phyloP scores from a whole-genome alignment of 192 early-diverging fungal genomes.

The Backusella parvicylindrica region DNA sequence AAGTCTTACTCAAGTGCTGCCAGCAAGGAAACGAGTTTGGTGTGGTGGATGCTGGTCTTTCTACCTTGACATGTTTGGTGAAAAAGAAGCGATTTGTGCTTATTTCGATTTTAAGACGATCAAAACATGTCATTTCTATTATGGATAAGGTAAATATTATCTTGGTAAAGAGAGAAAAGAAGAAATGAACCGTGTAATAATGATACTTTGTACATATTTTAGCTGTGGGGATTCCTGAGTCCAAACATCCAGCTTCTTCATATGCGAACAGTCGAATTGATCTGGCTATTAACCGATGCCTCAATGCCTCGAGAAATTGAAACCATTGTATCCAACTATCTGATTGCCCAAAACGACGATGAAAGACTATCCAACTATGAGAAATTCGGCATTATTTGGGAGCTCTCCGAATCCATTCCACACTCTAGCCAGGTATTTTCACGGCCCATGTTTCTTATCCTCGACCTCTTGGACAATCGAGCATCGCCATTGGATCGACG shows the following conservation, averaged over 20 bases:
- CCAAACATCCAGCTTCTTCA: conserved; percentile 56
- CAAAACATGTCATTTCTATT: conserved; percentile 35
- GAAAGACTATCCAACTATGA: conserved; percentile 45
- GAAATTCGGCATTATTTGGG: conserved; percentile 71
- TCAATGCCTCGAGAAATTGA: conserved; percentile 59
- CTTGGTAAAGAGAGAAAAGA: neutral
- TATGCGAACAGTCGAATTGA: conserved; percentile 55
- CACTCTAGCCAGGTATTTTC: conserved; percentile 53
- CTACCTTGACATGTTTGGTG: conserved; percentile 41
- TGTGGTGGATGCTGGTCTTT: conserved; percentile 44
- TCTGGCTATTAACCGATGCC: conserved; percentile 59
- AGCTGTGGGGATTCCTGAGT: conserved; percentile 64
- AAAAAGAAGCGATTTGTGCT: conserved; percentile 34
- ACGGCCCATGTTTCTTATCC: conserved; percentile 72
- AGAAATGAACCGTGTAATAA: neutral
- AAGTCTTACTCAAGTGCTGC: conserved; percentile 31
- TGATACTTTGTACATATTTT: too few relatives aligned
- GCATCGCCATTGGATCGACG: conserved; percentile 49
- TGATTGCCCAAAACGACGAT: conserved; percentile 33
- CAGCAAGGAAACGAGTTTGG: conserved; percentile 38
- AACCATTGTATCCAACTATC: conserved; percentile 50
- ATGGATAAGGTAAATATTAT: conserved; percentile 41
- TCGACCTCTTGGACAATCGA: conserved; percentile 63
- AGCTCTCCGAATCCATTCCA: conserved; percentile 50
- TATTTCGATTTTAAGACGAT: conserved; percentile 27